Evolutionary conservation across 2,329 filamentous ascomycete genomes (phyloP), one percentile per base, ranked within the genome.

Genomic region (Coniella vitis): DNA sequence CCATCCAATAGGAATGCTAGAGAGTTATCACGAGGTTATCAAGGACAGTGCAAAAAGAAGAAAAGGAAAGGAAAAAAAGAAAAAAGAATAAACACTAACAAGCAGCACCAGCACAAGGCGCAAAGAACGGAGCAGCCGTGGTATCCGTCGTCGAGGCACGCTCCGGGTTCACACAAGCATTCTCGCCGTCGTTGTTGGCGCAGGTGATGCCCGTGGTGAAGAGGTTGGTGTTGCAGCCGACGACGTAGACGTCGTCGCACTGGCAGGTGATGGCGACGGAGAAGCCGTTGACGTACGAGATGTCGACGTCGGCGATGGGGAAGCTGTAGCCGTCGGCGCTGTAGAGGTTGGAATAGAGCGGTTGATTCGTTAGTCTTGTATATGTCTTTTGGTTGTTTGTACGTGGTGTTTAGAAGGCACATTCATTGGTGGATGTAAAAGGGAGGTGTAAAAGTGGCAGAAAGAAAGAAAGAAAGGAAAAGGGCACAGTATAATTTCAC

Each of bases 271-370:
- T 55, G n/a, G 56, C 46, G 5, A 57, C 41, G 2, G 53, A 51
- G 53, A 54, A 58, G 7, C 56, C 59, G 29, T 55, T 52, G 21
- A 61, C 58, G 31, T 51, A 55, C 4, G 56, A 59, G 12, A 60
- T 51, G 41, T 61, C 55, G 4, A 60, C 49, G 13, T 53, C 55
- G 4, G 51, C 50, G 20, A 49, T 32, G 36, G 47, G 40, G 16
- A 40, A 45, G 5, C 16, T 29, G 29, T 34, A 45, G 1, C 14
- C 22, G 3, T 40, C 16, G 1, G 47, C 8, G 1, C 41, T 45
- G 7, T n/a, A 9, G 12, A 13, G 1, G 17, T 16, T 17, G 16
- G 35, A 29, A 10, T 5, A 29, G 25, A 29, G 25, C n/a, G 25
- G 25, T 29, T 29, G n/a, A n/a, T 10, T 29, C 25, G 5, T 29